phyloP scores from a whole-genome alignment of 768 basidiomycete genomes.

The Peribolospora baueri region DNA sequence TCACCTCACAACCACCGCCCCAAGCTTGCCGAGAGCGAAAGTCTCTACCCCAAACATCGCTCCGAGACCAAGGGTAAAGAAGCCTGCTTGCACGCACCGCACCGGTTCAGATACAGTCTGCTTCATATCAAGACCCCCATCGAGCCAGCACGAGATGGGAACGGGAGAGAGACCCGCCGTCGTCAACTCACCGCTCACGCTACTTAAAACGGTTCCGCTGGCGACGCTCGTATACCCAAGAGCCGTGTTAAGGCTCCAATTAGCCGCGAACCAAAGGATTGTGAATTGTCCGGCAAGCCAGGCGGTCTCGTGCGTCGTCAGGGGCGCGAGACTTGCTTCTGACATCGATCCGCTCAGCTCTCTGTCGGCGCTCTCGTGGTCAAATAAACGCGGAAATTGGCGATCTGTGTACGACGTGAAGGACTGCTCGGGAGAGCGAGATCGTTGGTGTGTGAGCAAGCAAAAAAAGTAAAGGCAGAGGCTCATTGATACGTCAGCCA shows the following conservation, averaged over 20 bases:
- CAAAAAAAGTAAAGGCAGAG: too few relatives aligned
- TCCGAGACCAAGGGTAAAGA: conserved; percentile 75
- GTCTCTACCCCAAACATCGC: conserved; percentile 57
- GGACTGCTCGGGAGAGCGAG: too few relatives aligned
- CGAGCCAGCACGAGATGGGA: not conserved
- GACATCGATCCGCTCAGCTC: not conserved
- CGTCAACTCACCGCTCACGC: conserved; percentile 49
- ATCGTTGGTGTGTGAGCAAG: too few relatives aligned
- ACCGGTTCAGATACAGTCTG: not conserved
- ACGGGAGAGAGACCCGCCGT: not conserved
- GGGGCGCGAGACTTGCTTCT: conserved; percentile 16
- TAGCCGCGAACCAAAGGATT: conserved; percentile 45
- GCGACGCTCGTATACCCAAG: conserved; percentile 80
- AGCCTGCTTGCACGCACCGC: conserved; percentile 30
- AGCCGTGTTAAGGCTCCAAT: conserved; percentile 67
- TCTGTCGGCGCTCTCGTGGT: not conserved
- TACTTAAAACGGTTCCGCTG: conserved; percentile 67
- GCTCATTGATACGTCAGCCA: too few relatives aligned
- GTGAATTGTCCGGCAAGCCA: conserved; percentile 29
- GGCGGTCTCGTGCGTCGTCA: conserved; percentile 48
- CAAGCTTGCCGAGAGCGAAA: conserved; percentile 43
- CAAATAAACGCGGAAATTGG: not conserved
- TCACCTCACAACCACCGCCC: conserved; percentile 56
- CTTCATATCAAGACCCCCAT: not conserved
- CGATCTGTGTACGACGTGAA: too few relatives aligned